Base-by-base conservation (phyloP, 2,329 filamentous ascomycete genomes). In the Aspergillus calidoustus region DNA sequence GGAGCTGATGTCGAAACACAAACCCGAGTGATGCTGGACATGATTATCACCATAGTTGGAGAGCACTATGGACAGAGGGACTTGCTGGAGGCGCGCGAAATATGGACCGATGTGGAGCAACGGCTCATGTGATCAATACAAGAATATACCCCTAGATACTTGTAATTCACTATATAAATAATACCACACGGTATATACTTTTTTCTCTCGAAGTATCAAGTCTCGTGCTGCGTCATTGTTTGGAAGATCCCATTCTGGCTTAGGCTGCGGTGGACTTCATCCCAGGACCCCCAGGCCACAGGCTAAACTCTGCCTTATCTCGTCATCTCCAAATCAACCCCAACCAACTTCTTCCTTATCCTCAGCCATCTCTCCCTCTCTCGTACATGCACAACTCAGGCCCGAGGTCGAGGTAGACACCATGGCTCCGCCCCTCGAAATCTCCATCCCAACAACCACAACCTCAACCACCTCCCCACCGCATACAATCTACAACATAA, bases 31-130 rank as follows among this genome's bases (percentile, higher is more conserved):
- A 93, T 92, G 46, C 82, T 97, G 38, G 93, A 96, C 77, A 96
- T 96, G 92, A 91, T 97, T 57, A 81, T 97, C 68, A 95, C 91
- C 0, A 84, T 97, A 41, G 89, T 91, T 52, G 93, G 92, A 69
- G 93, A 97, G 77, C 87, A 91, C 67, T 98, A 93, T 77, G 93
- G 94, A 1, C 94, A 98, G 78, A 84, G 89, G 66, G 94, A 98
- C 76, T 78, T 97, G 64, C 83, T 97, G 53, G 87, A 91, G 69
- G 91, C 89, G 64, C 86, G 92, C 61, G 86, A 89, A 61, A 61
- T 77, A 19, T 87, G 85, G 83, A 65, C 71, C 41, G 70, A 70
- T 28, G 44, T n/a, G 43, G 54, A 59, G 5, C 43, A 22, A 31
- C 38, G 15, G 3, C 54, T 57, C 30, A 46, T 48, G 11, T 49